Evolutionary conservation across 495 filamentous ascomycete species (phyloP), one percentile per base, ranked within the genome.

Genomic region (Terfezia claveryi): DNA sequence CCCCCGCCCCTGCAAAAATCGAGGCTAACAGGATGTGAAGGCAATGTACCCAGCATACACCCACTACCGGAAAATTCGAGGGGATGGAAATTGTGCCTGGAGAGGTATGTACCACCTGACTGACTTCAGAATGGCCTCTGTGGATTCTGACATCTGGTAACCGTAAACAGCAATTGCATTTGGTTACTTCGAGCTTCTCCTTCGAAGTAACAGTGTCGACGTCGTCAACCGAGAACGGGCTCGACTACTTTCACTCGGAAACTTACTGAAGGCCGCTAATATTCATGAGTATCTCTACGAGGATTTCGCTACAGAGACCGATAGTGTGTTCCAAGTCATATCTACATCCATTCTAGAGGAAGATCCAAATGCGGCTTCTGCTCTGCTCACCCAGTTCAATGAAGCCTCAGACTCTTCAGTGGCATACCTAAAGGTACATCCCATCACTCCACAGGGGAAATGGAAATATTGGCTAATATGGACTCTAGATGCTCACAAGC

Each of bases 81-180:
- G 91, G 20, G 91, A 98, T 70, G 91, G 91, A 38, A 88, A 92
- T 64, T 98, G 91, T 71, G 91, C 91, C 59, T 98, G 91, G 89
- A 76, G 91, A 81, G 91, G 89, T 94, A 76, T 27, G 32, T 14
- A 49, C 38, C 12, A 27, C 38, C 55, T 53, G 37, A 59, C 64
- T 50, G 66, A 60, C 49, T 57, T 56, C 14, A 61, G 27, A 38
- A 20, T 32, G 44, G 54, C 10, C 20, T 0, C 20, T 41, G 51
- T 23, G 14, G 16, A 49, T 52, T 49, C 5, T 56, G 50, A 49
- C 17, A 44, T 36, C 36, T 54, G 38, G 60, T 67, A 49, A 69
- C 54, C 50, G 37, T 49, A 55, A 14, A 57, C 57, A 96, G 91
- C 91, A 46, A 80, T 94, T 66, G 89, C 79, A 17, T 98, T 94